Evolutionary conservation across 2,329 filamentous ascomycete species (phyloP), one percentile per base, ranked within the genome.

Genomic region (Tolypocladium paradoxum): DNA sequence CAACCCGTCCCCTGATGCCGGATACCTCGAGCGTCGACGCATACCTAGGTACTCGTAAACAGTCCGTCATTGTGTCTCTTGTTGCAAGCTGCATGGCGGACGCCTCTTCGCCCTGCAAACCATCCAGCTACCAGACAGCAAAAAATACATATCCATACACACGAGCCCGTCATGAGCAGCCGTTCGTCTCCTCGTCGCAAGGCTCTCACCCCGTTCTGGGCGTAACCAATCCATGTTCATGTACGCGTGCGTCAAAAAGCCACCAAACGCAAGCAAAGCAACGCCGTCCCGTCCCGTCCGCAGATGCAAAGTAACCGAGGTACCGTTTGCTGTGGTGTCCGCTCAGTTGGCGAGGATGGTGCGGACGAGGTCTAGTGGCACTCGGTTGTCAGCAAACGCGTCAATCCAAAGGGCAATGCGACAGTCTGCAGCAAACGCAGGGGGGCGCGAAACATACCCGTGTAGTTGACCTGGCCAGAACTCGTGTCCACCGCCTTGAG

Each of bases 401-500:
- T n/a, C 3, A 27, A 46, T 31, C 8, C 16, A 11, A 8, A 5
- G 18, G 16, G 16, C 43, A n/a, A 7, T 11, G 24, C 12, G 7
- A 6, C 12, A n/a, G 11, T n/a, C 14, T 29, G 16, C 6, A n/a
- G 16, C 22, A 29, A 24, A 11, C 24, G 4, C 37, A 31, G 14
- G 22, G 12, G 43, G 11, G 4, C 14, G 31, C 5, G 22, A 22
- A 18, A 70, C 84, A 59, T 77, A 93, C 90, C 90, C 60, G 87
- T 91, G 73, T 99, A 99, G 77, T 97, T 96, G 72, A 99, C 89
- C 81, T 97, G 91, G 62, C 92, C 91, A 53, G 87, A 92, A 73
- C 87, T 93, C 56, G 91, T 95, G 70, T 99, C 93, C 60, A 97
- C 92, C 0, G 91, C 90, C 84, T 97, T 99, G 71, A 99, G 84